These are phyloP conservation scores for Trichomonas vaginalis DNA, from an alignment of 208 protist genomes.

Conservation along the genomic window DNA sequence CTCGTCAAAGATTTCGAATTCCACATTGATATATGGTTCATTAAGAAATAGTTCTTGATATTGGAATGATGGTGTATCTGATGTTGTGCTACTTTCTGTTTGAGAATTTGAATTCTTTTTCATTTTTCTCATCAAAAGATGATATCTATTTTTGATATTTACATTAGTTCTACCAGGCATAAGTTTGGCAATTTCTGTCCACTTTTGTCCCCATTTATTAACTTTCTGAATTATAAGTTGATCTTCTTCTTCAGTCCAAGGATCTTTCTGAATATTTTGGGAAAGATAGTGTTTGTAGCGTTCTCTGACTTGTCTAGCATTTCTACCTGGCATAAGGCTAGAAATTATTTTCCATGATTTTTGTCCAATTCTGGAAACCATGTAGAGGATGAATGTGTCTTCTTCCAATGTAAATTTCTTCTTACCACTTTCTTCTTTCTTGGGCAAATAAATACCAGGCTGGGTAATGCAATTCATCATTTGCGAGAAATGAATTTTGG, in stretches of 20 bases:
- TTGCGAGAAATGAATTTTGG: no score
- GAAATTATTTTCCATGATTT: background rate
- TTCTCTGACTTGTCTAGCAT: background rate
- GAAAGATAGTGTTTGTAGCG: background rate
- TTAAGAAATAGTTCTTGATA: no score
- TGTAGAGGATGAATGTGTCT: background rate
- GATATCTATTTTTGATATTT: background rate
- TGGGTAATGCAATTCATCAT: no score
- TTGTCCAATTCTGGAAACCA: background rate
- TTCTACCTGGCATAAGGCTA: background rate
- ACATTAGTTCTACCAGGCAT: background rate
- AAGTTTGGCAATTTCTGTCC: background rate
- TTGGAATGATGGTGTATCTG: no score
- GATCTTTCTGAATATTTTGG: background rate
- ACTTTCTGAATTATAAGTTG: background rate
- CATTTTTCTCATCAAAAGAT: no score
- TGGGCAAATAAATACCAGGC: no score
- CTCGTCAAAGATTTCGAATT: no score
- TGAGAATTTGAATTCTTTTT: no score
- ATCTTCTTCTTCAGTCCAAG: background rate
- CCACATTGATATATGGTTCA: no score
- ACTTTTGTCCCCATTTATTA: background rate
- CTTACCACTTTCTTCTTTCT: background rate
- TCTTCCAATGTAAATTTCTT: background rate
- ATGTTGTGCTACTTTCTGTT: no score